Conservation (phyloP, 2,329 filamentous ascomycete genomes). For the Helotiales sp. region DNA sequence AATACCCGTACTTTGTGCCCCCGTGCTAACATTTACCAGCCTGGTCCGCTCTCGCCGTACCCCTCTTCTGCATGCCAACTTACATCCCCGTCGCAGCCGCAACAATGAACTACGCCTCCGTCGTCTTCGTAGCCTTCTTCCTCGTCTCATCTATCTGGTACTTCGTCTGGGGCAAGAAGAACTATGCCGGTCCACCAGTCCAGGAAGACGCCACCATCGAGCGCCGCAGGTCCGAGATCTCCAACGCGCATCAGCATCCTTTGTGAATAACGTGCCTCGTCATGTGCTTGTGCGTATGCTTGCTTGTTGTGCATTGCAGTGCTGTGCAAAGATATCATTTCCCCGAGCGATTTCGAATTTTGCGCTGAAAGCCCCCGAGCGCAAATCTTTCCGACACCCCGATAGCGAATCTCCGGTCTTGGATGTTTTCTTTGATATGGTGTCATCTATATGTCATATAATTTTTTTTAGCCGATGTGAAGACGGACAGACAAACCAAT, state of each 20-base stretch:
- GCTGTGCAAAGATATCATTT: neutral
- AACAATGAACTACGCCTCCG: conserved; percentile 65
- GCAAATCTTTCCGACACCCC: neutral
- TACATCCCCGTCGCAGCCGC: conserved; percentile 61
- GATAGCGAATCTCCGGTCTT: too few relatives aligned
- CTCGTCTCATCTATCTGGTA: conserved; percentile 69
- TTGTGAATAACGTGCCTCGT: neutral
- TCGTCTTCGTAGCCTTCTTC: conserved; percentile 72
- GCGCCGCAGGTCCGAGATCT: conserved; percentile 16
- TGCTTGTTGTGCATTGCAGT: neutral
- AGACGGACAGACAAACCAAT: neutral
- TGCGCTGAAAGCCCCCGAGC: neutral
- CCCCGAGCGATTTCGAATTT: conserved; percentile 2
- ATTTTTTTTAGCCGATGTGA: neutral
- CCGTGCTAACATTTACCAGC: conserved; percentile 45
- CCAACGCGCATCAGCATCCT: neutral
- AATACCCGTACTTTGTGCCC: neutral
- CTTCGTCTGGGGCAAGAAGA: conserved; percentile 69
- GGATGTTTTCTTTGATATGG: neutral
- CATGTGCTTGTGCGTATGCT: neutral
- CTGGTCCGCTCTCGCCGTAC: conserved; percentile 72
- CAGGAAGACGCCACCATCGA: conserved; percentile 48
- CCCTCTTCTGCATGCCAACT: conserved; percentile 76
- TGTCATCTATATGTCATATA: neutral
- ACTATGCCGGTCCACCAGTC: conserved; percentile 55